Conservation (phyloP, 495 filamentous ascomycete species). For the Rhypophila decipiens region DNA sequence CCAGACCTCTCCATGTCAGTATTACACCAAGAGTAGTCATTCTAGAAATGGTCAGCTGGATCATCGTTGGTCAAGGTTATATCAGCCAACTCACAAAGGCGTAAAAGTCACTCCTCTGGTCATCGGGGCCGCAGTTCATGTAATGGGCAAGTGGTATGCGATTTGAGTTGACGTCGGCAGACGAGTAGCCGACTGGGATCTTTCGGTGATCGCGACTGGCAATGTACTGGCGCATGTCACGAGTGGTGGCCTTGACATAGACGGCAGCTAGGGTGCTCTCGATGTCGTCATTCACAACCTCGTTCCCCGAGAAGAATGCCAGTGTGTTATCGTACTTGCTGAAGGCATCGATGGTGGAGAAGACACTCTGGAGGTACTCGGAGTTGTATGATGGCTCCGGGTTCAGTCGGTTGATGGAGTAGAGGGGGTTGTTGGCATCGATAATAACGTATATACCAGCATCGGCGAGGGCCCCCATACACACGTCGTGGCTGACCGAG, state of each 20-base stretch:
- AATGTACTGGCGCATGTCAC: slow-evolving; percentile 88
- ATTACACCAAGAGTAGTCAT: slow-evolving; percentile 98
- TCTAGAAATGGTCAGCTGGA: slow-evolving; percentile 30
- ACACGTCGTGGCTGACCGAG: slow-evolving; percentile 71
- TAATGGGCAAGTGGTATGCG: slow-evolving; percentile 84
- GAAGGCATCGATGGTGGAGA: slow-evolving; percentile 88
- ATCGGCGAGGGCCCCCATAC: slow-evolving; percentile 74
- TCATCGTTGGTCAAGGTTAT: slow-evolving; percentile 1
- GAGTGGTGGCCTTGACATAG: slow-evolving; percentile 88
- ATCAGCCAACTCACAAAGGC: slow-evolving; percentile 58
- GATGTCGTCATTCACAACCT: slow-evolving; percentile 80
- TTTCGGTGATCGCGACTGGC: slow-evolving; percentile 62
- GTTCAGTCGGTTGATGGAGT: slow-evolving; percentile 74
- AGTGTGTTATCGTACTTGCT: slow-evolving; percentile 82
- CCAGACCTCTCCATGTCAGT: slow-evolving; percentile 71
- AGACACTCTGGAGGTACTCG: slow-evolving; percentile 84
- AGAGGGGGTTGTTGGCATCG: slow-evolving; percentile 57
- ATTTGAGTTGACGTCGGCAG: slow-evolving; percentile 77
- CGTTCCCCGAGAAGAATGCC: slow-evolving; percentile 95
- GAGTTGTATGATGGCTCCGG: slow-evolving; percentile 79
- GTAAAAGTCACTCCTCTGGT: slow-evolving; percentile 88
- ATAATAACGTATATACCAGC: slow-evolving; percentile 90
- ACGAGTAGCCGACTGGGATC: slow-evolving; percentile 91
- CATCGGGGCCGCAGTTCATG: slow-evolving; percentile 90
- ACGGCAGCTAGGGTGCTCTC: slow-evolving; percentile 68